Base-by-base conservation (phyloP, 768 basidiomycete species). In the Calocybe gangraenosa region DNA sequence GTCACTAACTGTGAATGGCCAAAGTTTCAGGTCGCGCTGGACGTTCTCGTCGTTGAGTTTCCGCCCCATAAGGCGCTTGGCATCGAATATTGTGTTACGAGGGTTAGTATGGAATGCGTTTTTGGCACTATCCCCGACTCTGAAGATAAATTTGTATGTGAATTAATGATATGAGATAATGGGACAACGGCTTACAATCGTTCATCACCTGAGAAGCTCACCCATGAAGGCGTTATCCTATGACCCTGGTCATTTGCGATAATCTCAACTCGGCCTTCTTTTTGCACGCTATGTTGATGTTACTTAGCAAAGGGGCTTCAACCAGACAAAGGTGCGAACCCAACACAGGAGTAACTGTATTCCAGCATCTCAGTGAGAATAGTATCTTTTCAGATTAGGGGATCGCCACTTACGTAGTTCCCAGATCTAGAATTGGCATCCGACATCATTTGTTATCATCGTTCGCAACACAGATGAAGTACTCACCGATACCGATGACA, bases 181-280 rank as follows among this genome's bases (percentile, higher is more conserved):
- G 2, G 7, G 7, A 6, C 18, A 17, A 18, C 3, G 5, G 40
- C 49, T 47, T 15, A 53, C 52, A 87, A 69, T 44, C 86, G 82
- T 65, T 94, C 89, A 46, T 91, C 85, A 56, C 89, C 91, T 52
- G 87, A 87, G 73, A 95, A 95, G 43, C 88, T 82, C 48, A 94
- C 92, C 58, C 89, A 89, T 31, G 92, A 93, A 3, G 92, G 92
- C 9, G 91, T 96, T 47, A 92, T 94, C 49, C 90, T 79, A 52
- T 85, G 82, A 66, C 92, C 91, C 70, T 93, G 89, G 39, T 89
- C 75, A 70, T 94, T 92, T 65, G 91, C 88, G 51, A 95, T 82
- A 41, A 93, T 90, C 62, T 81, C 79, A 37, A 81, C 73, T 50
- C 70, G 73, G 55, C 78, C 78, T 55, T 71, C 70, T 63, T 74